Percentiles rank a stretch among this genome's conserved stretches.
Conservation (phyloP, 1,139 yeast species). For the Geotrichum cucujoidarum region DNA sequence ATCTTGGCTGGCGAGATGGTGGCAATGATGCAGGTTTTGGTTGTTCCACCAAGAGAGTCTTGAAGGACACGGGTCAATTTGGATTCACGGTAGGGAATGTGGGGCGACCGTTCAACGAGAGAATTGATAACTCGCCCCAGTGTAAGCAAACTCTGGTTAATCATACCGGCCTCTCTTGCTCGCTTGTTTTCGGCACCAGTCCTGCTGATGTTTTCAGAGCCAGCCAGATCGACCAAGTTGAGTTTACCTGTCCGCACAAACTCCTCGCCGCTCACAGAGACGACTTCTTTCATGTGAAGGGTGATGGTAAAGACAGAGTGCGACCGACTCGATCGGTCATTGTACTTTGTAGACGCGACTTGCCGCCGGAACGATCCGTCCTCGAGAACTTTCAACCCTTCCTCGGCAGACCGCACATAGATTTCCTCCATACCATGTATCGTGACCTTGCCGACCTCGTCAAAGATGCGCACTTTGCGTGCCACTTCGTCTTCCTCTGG, state of each 20-base stretch:
- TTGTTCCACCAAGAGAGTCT: constrained; percentile 78
- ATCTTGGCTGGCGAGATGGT: constrained; percentile 76
- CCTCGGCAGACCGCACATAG: constrained; percentile 39
- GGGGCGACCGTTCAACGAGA: constrained; percentile 55
- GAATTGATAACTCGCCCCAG: constrained; percentile 81
- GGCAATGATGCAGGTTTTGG: constrained; percentile 75
- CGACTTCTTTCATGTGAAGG: constrained; percentile 42
- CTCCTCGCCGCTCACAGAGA: constrained; percentile 46
- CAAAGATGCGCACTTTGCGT: constrained; percentile 43
- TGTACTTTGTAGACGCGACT: constrained; percentile 64
- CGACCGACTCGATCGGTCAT: constrained; percentile 66
- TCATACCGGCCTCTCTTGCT: constrained; percentile 85
- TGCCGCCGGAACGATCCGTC: constrained; percentile 52
- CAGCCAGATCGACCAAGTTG: constrained; percentile 84
- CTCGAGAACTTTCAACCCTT: constrained; percentile 45
- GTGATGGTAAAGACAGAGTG: constrained; percentile 70
- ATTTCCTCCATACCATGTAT: constrained; percentile 50
- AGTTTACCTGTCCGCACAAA: constrained; percentile 48
- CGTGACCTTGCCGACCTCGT: constrained; percentile 38
- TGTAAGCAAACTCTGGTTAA: constrained; percentile 76
- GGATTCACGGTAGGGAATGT: constrained; percentile 82
- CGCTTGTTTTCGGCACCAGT: constrained; percentile 76
- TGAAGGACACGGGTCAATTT: constrained; percentile 72
- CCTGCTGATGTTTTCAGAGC: constrained; percentile 73
- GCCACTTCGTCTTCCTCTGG: constrained; percentile 29